Percentiles rank a stretch among this genome's conserved stretches.
phyloP scores from a whole-genome alignment of 495 filamentous ascomycete species.

The Coniosporium apollinis region DNA sequence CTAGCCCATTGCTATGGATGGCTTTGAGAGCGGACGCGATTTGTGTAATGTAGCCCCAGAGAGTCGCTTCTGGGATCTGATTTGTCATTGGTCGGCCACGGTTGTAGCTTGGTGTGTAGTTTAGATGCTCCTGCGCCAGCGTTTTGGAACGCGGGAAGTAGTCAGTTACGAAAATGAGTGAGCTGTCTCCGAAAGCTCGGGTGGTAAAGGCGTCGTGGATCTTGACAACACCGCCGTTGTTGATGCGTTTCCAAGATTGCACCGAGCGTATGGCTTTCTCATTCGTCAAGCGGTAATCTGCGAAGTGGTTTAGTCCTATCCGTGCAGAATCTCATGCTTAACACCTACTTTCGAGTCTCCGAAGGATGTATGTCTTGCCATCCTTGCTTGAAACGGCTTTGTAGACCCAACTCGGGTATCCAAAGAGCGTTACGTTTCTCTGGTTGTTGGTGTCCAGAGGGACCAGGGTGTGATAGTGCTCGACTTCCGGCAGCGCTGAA shows the following conservation, averaged over 20 bases:
- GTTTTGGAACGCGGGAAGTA: slow-evolving; percentile 88
- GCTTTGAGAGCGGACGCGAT: slow-evolving; percentile 75
- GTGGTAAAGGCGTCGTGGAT: slow-evolving; percentile 90
- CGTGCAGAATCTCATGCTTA: slow-evolving; percentile 3
- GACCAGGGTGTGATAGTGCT: slow-evolving; percentile 79
- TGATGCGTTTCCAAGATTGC: slow-evolving; percentile 80
- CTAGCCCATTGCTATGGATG: slow-evolving; percentile 66
- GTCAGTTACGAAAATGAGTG: slow-evolving; percentile 83
- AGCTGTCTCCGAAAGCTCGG: slow-evolving; percentile 81
- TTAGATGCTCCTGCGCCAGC: slow-evolving; percentile 67
- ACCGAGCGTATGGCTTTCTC: slow-evolving; percentile 72
- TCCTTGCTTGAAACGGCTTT: slow-evolving; percentile 84
- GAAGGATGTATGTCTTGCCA: slow-evolving; percentile 66
- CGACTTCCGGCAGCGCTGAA: slow-evolving; percentile 58
- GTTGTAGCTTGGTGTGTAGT: slow-evolving; percentile 11
- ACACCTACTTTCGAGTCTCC: slow-evolving; percentile 58
- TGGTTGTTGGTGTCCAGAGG: slow-evolving; percentile 71
- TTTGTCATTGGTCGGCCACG: background rate
- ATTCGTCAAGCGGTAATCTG: slow-evolving; percentile 67
- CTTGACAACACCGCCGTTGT: slow-evolving; percentile 66
- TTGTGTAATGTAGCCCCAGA: slow-evolving; percentile 90
- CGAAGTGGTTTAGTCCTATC: too few species aligned
- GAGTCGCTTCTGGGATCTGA: slow-evolving; percentile 50
- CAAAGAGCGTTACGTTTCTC: slow-evolving; percentile 60
- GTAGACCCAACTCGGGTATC: slow-evolving; percentile 82